Percentiles rank a stretch among this genome's conserved stretches.
phyloP scores from a whole-genome alignment of 2,329 filamentous ascomycete genomes.

The Clarireedia hainanense region DNA sequence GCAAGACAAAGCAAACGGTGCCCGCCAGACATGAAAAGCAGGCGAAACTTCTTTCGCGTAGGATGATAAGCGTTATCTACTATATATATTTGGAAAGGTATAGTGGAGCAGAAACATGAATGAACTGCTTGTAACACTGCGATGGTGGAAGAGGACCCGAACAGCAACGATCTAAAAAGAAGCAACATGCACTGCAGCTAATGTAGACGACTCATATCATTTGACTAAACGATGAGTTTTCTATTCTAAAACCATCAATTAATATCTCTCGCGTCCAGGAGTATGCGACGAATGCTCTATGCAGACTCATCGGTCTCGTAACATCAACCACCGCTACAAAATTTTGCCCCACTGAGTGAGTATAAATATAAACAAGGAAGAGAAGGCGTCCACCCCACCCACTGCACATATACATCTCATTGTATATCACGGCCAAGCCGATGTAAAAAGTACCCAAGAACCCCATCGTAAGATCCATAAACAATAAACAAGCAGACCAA shows the following conservation, averaged over 20 bases:
- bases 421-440: background rate
- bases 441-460: background rate
- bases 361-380: slow-evolving; percentile 2
- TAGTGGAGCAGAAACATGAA: too few species aligned
- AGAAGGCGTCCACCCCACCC: background rate
- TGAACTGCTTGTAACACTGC: too few species aligned
- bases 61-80: too few species aligned
- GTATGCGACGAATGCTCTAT: background rate
- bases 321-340: background rate
- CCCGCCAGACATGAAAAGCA: too few species aligned
- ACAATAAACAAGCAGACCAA: background rate
- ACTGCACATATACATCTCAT: background rate
- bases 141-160: too few species aligned
- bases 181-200: too few species aligned
- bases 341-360: background rate
- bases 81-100: too few species aligned
- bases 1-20: too few species aligned
- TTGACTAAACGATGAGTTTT: too few species aligned
- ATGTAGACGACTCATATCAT: too few species aligned
- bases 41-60: too few species aligned
- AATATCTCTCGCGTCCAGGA: background rate
- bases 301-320: background rate
- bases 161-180: too few species aligned
- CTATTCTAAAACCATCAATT: background rate
- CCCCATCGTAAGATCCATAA: slow-evolving; percentile 8